These are phyloP conservation scores for Penicillium expansum DNA, from an alignment of 2,329 filamentous ascomycete species.

Conservation along the genomic window DNA sequence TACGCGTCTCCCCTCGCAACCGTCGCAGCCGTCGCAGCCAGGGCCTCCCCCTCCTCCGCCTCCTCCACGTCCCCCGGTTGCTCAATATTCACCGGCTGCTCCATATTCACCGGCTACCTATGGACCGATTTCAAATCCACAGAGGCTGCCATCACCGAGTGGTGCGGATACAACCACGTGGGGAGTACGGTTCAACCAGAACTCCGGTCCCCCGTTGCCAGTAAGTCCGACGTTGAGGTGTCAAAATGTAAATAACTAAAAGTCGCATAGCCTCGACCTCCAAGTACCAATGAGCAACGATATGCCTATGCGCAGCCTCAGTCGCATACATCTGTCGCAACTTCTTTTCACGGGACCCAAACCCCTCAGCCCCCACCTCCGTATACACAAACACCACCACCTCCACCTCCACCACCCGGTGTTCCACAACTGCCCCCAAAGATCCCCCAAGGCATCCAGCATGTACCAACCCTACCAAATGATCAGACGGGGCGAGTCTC, in stretches of 20 bases:
- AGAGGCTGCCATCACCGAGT: conserved; percentile 20
- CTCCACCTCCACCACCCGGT: conserved; percentile 10
- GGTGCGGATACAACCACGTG: conserved; percentile 38
- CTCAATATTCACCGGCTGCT: conserved; percentile 35
- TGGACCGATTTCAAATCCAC: conserved; percentile 33
- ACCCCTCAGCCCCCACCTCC: conserved; percentile 16
- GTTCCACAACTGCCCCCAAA: conserved; percentile 43
- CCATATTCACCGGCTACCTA: conserved; percentile 38
- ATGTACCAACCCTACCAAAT: conserved; percentile 25
- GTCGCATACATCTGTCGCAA: conserved; percentile 15
- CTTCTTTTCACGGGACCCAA: conserved; percentile 20
- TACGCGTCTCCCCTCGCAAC: conserved; percentile 23
- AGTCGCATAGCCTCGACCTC: conserved; percentile 35
- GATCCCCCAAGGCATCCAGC: conserved; percentile 36
- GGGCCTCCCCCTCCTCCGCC: conserved; percentile 26
- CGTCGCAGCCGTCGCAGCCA: conserved; percentile 16
- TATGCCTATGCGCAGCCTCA: conserved; percentile 21
- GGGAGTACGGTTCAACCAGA: conserved; percentile 46
- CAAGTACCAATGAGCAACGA: conserved; percentile 30
- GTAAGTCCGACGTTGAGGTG: conserved; percentile 25
- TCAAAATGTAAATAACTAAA: not conserved
- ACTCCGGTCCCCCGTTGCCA: conserved; percentile 35
- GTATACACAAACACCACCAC: conserved; percentile 21
- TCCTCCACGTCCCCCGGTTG: conserved; percentile 20
- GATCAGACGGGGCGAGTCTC: conserved; percentile 18